Conservation (phyloP, 1,139 yeast genomes). For the Magnusiomyces suaveolens region DNA sequence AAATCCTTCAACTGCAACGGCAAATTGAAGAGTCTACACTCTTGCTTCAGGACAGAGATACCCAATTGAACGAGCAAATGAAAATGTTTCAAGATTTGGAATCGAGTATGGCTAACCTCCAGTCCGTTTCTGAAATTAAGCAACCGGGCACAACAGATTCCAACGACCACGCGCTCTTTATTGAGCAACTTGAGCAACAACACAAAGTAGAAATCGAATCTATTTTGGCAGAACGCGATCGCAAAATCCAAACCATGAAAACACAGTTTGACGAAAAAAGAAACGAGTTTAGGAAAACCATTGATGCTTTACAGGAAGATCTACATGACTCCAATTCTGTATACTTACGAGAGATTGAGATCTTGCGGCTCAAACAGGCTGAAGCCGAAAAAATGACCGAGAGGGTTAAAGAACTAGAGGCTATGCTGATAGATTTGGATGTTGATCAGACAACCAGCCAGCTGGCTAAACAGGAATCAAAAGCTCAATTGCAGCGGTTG, state of each 20-base stretch:
- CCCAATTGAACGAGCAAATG: slow-evolving; percentile 25
- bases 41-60: slow-evolving; percentile 20
- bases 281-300: slow-evolving; percentile 27
- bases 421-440: slow-evolving; percentile 22
- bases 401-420: slow-evolving; percentile 21
- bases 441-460: slow-evolving; percentile 17
- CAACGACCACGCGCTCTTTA: neutral
- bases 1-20: slow-evolving; percentile 10
- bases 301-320: slow-evolving; percentile 27
- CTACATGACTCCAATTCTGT: slow-evolving; percentile 24
- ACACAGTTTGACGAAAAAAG: slow-evolving; percentile 28
- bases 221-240: slow-evolving; percentile 22
- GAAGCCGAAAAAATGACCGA: slow-evolving; percentile 20
- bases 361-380: slow-evolving; percentile 21
- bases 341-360: slow-evolving; percentile 24
- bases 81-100: slow-evolving; percentile 26
- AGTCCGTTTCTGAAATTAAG: no score
- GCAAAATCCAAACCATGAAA: slow-evolving; percentile 23
- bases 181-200: slow-evolving; percentile 7
- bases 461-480: slow-evolving; percentile 23
- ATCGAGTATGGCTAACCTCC: slow-evolving; percentile 27
- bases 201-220: slow-evolving; percentile 5
- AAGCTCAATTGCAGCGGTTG: slow-evolving; percentile 21
- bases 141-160: neutral
- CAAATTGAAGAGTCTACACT: slow-evolving; percentile 18